Base-by-base conservation (phyloP, 139 green algal species). In the Asterochloris sp. region DNA sequence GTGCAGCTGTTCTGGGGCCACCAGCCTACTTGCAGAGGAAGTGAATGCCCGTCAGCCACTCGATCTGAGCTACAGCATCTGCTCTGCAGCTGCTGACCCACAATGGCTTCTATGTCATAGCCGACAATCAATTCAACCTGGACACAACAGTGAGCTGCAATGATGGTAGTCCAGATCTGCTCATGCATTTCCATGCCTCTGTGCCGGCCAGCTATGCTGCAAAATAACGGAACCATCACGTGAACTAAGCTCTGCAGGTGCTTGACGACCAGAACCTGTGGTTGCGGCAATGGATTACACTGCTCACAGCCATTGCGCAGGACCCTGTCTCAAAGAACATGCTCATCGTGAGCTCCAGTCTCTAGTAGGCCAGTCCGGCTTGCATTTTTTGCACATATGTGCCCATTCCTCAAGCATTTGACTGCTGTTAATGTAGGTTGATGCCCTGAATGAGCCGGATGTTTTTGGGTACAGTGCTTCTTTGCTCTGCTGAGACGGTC, bases 31-130 rank as follows among this genome's bases (percentile, higher is more conserved):
- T 54, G 38, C 38, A 54, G 38, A 54, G 38, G 38, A 54, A 54
- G 38, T 54, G 38, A 54, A 54, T 54, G 38, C 38, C 38, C 6
- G 38, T 54, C 38, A 54, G 38, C 38, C 38, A 54, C 38, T 54
- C 38, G 6, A 6, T 54, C 38, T 54, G 38, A 54, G 38, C 38
- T 54, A 6, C 38, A 54, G 38, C 38, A 54, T 54, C 38, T 54
- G 38, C 38, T 54, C 38, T 92, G 61, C 38, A 88, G 60, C 23
- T 87, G 69, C 78, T 91, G 0, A 84, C 87, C 14, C 69, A 81
- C 54, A 91, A 90, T 75, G 88, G 88, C 28, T 88, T 92, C 64
- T 92, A 92, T 80, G 87, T 92, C 16, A 12, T 90, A n/a, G 71
- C 89, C 17, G 89, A 93, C 83, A 84, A 91, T 76, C 84, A 89